Percentiles rank a stretch among this genome's conserved stretches.
Conservation (phyloP, 164 flowering plant species). For the Vitis rotundifolia region DNA sequence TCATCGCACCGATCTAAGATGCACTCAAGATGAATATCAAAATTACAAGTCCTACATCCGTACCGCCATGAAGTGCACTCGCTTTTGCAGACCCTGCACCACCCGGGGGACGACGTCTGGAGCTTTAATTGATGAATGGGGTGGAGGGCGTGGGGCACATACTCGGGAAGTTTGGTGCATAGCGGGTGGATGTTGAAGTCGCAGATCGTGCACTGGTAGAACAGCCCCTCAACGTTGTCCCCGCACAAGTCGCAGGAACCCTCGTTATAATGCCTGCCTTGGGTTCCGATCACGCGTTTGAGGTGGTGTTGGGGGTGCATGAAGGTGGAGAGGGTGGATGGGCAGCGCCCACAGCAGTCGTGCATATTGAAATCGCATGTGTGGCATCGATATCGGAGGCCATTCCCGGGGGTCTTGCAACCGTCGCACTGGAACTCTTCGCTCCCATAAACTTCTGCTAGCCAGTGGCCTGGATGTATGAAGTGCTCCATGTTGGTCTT, state of each 20-base stretch:
- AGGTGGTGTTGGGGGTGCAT: conserved; percentile 26
- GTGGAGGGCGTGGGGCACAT: conserved; percentile 9
- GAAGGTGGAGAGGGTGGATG: conserved; percentile 13
- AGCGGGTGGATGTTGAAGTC: conserved; percentile 11
- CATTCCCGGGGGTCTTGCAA: conserved; percentile 19
- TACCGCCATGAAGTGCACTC: not conserved
- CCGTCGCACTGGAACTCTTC: conserved; percentile 18
- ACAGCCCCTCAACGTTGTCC: conserved; percentile 17
- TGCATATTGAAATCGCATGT: conserved; percentile 23
- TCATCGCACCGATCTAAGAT: no score
- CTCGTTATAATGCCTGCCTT: not conserved
- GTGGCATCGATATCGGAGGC: conserved; percentile 18
- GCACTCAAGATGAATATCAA: conserved; percentile 5
- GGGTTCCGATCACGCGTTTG: conserved; percentile 3
- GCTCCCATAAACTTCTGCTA: not conserved
- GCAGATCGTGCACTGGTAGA: conserved; percentile 19
- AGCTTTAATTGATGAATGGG: not conserved
- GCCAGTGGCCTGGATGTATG: not conserved
- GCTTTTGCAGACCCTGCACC: not conserved
- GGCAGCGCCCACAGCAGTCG: conserved; percentile 23
- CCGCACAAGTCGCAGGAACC: conserved; percentile 15
- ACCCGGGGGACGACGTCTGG: not conserved
- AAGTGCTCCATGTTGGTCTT: not conserved
- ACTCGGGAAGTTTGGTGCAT: conserved; percentile 8
- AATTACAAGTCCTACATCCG: not conserved